These are phyloP conservation scores for Vaccinium macrocarpon DNA, from an alignment of 148 eudicot genomes.

Conservation along the genomic window DNA sequence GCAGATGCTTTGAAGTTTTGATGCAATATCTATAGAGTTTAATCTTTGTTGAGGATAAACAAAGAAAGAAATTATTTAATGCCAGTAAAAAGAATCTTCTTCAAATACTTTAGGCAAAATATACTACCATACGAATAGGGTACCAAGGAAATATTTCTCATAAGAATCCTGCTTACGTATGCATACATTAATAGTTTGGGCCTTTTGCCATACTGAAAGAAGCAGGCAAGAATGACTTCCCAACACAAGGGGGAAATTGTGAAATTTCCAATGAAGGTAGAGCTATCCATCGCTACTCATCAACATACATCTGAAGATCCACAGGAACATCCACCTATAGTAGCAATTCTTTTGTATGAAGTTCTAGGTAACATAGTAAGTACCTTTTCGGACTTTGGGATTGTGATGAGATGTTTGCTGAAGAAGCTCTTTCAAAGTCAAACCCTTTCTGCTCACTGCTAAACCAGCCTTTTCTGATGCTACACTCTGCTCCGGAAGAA, in stretches of 20 bases:
- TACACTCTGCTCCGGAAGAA: conserved; percentile 93
- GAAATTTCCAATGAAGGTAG: not conserved
- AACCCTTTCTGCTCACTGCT: conserved; percentile 84
- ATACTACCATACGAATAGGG: not conserved
- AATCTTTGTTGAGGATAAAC: not conserved
- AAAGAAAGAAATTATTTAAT: not conserved
- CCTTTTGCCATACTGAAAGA: not conserved
- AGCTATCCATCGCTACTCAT: not conserved
- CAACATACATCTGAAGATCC: not conserved
- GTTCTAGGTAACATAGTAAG: not conserved
- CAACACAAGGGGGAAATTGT: not conserved
- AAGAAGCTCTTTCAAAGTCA: conserved; percentile 88
- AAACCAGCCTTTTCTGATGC: conserved; percentile 81
- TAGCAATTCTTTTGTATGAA: not conserved
- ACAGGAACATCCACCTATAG: not conserved
- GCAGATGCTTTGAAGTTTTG: not conserved
- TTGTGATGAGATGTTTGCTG: conserved; percentile 96
- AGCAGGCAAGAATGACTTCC: not conserved
- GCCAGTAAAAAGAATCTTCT: not conserved
- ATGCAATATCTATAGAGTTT: not conserved
- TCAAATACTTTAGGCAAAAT: not conserved
- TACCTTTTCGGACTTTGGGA: conserved; percentile 90
- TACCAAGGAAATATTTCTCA: conserved; percentile 6
- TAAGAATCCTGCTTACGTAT: not conserved
- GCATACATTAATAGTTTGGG: not conserved